phyloP scores from a whole-genome alignment of 2,329 filamentous ascomycete genomes.

The Neonectria neomacrospora region DNA sequence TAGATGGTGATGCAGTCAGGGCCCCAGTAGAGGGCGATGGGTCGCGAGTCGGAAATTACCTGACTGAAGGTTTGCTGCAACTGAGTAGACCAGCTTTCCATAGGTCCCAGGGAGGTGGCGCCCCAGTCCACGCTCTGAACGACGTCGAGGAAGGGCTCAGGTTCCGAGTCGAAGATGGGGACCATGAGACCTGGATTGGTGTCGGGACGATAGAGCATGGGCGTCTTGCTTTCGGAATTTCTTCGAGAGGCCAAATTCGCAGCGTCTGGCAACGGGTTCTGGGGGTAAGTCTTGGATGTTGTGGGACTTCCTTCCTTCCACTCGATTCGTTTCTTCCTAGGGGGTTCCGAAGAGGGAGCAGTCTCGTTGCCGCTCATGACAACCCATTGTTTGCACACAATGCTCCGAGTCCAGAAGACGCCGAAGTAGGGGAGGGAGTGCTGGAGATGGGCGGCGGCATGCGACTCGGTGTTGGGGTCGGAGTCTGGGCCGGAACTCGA shows the following conservation, averaged over 20 bases:
- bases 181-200: constrained; percentile 49
- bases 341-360: constrained; percentile 46
- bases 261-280: constrained; percentile 38
- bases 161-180: constrained; percentile 50
- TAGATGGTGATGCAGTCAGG: constrained; percentile 71
- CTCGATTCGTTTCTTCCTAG: constrained; percentile 48
- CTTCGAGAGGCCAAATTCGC: constrained; percentile 34
- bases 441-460: constrained; percentile 30
- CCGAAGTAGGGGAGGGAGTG: constrained; percentile 48
- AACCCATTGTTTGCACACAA: constrained; percentile 50
- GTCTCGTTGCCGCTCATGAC: constrained; percentile 54
- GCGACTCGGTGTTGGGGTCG: constrained; percentile 11
- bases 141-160: constrained; percentile 53
- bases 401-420: constrained; percentile 52
- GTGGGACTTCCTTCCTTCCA: constrained; percentile 33
- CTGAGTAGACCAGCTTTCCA: constrained; percentile 58
- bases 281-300: constrained; percentile 34
- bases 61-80: constrained; percentile 59
- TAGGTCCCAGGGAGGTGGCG: constrained; percentile 58
- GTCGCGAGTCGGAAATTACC: constrained; percentile 57
- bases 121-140: constrained; percentile 60
- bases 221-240: constrained; percentile 40
- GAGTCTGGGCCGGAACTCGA: constrained; percentile 20
- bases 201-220: constrained; percentile 46
- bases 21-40: constrained; percentile 73